phyloP scores from a whole-genome alignment of 2,329 filamentous ascomycete species.

The Aspergillus sp. region DNA sequence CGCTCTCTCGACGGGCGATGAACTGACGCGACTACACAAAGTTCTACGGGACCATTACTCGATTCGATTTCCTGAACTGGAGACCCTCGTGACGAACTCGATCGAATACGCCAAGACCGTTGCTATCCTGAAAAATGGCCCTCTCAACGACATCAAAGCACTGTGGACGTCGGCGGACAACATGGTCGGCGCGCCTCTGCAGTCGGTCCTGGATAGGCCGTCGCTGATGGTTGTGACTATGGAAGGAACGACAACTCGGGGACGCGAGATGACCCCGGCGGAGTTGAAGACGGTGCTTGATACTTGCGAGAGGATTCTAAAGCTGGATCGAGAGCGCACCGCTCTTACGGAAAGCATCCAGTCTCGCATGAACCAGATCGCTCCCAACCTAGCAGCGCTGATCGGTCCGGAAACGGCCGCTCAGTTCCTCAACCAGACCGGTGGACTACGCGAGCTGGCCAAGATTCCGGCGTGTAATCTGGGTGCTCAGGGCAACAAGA shows the following conservation, averaged over 20 bases:
- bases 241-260: constrained; percentile 86
- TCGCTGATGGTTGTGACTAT: constrained; percentile 94
- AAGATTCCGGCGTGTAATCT: constrained; percentile 95
- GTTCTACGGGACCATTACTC: constrained; percentile 96
- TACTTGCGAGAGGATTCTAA: constrained; percentile 86
- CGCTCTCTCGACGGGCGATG: constrained; percentile 88
- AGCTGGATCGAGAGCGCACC: constrained; percentile 81
- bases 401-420: constrained; percentile 92
- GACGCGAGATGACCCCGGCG: constrained; percentile 69
- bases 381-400: constrained; percentile 86
- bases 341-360: constrained; percentile 91
- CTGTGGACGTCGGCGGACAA: constrained; percentile 78
- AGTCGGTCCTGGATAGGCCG: constrained; percentile 80
- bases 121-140: constrained; percentile 86
- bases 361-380: constrained; percentile 94
- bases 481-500: constrained; percentile 85
- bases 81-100: constrained; percentile 84
- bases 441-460: constrained; percentile 81
- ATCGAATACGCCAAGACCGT: constrained; percentile 96
- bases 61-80: constrained; percentile 86
- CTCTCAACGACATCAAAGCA: constrained; percentile 81
- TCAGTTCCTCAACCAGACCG: constrained; percentile 92
- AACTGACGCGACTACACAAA: constrained; percentile 92
- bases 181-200: constrained; percentile 70
- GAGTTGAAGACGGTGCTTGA: constrained; percentile 72